Evolutionary conservation across 2,329 filamentous ascomycete genomes (phyloP), one percentile per base, ranked within the genome.

Genomic region (Fusarium nematophilum): DNA sequence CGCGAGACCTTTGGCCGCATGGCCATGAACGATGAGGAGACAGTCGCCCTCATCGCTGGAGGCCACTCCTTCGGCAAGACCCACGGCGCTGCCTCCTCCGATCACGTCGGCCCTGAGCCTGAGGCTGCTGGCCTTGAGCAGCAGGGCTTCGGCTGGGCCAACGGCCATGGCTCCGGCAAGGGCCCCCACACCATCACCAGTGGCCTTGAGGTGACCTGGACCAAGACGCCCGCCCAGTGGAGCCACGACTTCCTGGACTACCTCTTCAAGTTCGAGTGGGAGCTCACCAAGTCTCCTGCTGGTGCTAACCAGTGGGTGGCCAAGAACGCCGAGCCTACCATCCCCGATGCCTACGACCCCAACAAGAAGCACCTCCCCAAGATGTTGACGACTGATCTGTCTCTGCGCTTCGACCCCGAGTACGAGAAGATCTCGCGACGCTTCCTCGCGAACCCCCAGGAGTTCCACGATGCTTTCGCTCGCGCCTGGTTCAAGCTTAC

Each of bases 11-110:
- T 93, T 68, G 81, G 81, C 65, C 89, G 89, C 74, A 93, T 93
- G 90, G 90, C 86, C 63, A 93, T 93, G 90, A 87, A 91, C 73
- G 89, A 92, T 72, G 86, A 91, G 76, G 90, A 93, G 80, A 93
- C 90, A 0, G 90, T 90, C 42, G 90, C 90, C 8, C 78, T 93
- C 36, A 92, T 92, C 70, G 86, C 86, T 34, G 90, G 90, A 70
- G 90, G 90, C 23, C 90, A 93, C 81, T 82, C 86, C n/a, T 92
- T 93, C 66, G 90, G 90, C 69, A 93, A 93, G 84, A 91, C 90
- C 0, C 90, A 93, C 76, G 90, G 90, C 13, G 66, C 63, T 10
- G 61, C 57, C 11, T 51, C 64, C 26, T 60, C 52, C 27, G 56
- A 62, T 62, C 83, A 91, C 64, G 81, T 91, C 43, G 89, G 88